A percentile compares a stretch with the other conserved stretches of the same genome.
Conservation (phyloP, 768 basidiomycete species). For the Amanita molliuscula region DNA sequence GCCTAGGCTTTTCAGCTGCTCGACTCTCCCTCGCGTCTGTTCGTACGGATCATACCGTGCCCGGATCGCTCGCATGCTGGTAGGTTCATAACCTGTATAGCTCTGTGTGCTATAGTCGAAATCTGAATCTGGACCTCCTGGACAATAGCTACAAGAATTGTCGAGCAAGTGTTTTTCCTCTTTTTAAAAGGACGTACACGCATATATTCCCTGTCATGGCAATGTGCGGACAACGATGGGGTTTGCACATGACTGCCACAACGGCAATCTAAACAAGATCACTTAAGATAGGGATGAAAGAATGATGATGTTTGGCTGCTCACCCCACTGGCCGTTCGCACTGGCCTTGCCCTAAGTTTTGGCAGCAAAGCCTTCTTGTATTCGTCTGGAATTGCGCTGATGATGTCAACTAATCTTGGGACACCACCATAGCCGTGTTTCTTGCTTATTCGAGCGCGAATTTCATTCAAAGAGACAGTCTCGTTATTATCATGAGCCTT, state of each 20-base stretch:
- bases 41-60: constrained; percentile 95
- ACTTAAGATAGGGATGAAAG: background rate
- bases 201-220: constrained; percentile 99
- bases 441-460: constrained; percentile 84
- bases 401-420: constrained; percentile 92
- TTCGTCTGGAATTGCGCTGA: constrained; percentile 96
- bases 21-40: constrained; percentile 89
- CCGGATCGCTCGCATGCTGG: constrained; percentile 97
- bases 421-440: constrained; percentile 81
- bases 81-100: constrained; percentile 93
- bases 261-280: constrained; percentile 69
- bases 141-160: constrained; percentile 64
- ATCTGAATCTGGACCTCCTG: constrained; percentile 97
- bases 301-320: constrained; percentile 13
- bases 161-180: background rate
- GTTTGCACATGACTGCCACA: constrained; percentile 99
- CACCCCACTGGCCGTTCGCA: constrained; percentile 94
- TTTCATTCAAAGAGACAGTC: constrained; percentile 77
- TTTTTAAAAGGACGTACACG: constrained; percentile 48
- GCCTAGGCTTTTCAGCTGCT: constrained; percentile 91
- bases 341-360: constrained; percentile 85
- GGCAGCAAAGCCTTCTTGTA: constrained; percentile 89
- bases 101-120: constrained; percentile 99
- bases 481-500: constrained; percentile 72
- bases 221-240: constrained; percentile 98